These are phyloP conservation scores for Komagataella kurtzmanii DNA, from an alignment of 805 yeast genomes.

Conservation along the genomic window DNA sequence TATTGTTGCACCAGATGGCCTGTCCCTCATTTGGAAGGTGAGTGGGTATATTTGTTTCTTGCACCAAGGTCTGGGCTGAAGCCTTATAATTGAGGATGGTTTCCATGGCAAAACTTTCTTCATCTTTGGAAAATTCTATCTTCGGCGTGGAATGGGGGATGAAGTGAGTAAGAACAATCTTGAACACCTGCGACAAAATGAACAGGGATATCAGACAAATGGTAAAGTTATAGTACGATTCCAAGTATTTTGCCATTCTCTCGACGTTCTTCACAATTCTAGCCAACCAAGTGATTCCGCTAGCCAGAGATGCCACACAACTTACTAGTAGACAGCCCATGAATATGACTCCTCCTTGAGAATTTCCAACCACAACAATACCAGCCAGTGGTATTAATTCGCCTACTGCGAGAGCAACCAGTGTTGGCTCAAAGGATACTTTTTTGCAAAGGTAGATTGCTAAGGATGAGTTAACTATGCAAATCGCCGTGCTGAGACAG, in stretches of 20 bases:
- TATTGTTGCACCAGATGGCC: background rate
- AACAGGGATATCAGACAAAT: background rate
- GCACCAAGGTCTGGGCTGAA: background rate
- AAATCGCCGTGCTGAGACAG: background rate
- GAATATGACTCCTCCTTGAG: background rate
- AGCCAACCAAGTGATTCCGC: background rate
- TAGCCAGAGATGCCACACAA: background rate
- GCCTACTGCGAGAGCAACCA: background rate
- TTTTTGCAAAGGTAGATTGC: background rate
- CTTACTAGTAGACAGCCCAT: background rate
- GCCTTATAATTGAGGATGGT: background rate
- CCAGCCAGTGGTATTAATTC: background rate
- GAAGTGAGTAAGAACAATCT: background rate
- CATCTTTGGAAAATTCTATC: background rate
- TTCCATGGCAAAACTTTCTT: background rate
- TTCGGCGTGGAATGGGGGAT: background rate
- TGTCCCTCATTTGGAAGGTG: background rate
- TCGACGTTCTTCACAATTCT: background rate
- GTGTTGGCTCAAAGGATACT: background rate
- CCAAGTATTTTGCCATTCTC: background rate
- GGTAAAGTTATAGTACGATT: background rate
- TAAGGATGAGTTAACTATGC: background rate
- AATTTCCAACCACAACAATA: background rate
- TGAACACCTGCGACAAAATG: background rate
- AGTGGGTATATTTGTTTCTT: background rate